A percentile compares a stretch with the other conserved stretches of the same genome.
Evolutionary conservation across 2,329 filamentous ascomycete genomes (phyloP).

Genomic region (Aspergillus spinulosporus): DNA sequence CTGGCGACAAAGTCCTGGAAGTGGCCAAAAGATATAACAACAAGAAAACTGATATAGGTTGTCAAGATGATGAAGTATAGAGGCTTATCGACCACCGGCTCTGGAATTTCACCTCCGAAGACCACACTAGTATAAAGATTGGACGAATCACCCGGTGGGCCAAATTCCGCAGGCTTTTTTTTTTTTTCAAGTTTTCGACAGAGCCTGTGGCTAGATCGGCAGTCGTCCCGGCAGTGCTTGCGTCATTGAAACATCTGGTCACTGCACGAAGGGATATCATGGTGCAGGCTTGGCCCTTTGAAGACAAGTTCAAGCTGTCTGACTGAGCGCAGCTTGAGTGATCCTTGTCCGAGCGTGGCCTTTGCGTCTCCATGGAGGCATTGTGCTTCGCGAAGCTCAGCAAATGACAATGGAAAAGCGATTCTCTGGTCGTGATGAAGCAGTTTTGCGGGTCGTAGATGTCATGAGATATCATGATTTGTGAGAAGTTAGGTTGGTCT

Average conservation of each 20-base stretch:
- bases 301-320: conserved; percentile 10
- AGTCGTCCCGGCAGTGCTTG: conserved; percentile 1
- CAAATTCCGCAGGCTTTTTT: conserved; percentile 82
- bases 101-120: conserved; percentile 70
- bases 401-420: background rate
- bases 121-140: conserved; percentile 86
- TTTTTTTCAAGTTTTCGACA: conserved; percentile 61
- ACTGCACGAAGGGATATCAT: conserved; percentile 22
- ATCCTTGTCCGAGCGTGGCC: conserved; percentile 16
- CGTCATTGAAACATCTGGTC: conserved; percentile 16
- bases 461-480: too few relatives aligned
- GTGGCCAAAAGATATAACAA: conserved; percentile 90
- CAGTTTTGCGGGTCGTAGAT: background rate
- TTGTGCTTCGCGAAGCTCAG: conserved; percentile 6
- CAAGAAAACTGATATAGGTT: conserved; percentile 92
- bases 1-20: conserved; percentile 94
- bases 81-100: conserved; percentile 85
- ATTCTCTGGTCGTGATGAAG: background rate
- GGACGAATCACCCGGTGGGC: conserved; percentile 70
- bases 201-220: conserved; percentile 53
- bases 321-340: conserved; percentile 2
- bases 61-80: conserved; percentile 92
- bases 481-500: too few relatives aligned
- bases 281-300: conserved; percentile 12
- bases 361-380: conserved; percentile 28